These are phyloP conservation scores for Plasmodium falciparum DNA, from an alignment of 169 alveolate species.

Conservation along the genomic window DNA sequence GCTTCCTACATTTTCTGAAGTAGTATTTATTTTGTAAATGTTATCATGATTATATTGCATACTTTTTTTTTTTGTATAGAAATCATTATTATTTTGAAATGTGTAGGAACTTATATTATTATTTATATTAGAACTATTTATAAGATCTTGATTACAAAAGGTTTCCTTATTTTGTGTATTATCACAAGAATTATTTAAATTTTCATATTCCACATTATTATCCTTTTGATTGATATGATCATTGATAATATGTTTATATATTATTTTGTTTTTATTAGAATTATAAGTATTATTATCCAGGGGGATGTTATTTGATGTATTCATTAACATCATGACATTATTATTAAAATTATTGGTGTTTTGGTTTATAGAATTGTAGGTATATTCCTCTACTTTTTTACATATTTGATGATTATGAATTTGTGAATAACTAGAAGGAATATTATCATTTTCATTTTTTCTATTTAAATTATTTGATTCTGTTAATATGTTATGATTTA, in stretches of 20 bases:
- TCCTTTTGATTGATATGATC: not conserved
- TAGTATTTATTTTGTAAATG: no score
- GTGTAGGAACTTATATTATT: no score
- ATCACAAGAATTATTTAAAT: not conserved
- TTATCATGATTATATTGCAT: no score
- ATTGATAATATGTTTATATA: conserved; percentile 1
- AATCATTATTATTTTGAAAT: no score
- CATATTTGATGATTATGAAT: conserved; percentile 7
- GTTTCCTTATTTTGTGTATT: no score
- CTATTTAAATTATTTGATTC: not conserved
- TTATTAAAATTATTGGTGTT: not conserved
- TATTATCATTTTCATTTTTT: conserved; percentile 9
- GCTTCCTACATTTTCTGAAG: no score
- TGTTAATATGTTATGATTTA: not conserved
- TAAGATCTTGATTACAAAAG: no score
- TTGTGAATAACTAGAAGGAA: not conserved
- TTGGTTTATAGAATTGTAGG: not conserved
- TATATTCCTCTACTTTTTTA: not conserved
- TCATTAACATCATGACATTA: not conserved
- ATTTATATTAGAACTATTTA: no score
- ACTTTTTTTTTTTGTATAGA: no score
- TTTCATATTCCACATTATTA: not conserved
- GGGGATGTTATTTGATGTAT: not conserved
- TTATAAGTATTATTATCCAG: not conserved
- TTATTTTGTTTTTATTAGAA: not conserved